A percentile compares a stretch with the other conserved stretches of the same genome.
phyloP scores from a whole-genome alignment of 768 basidiomycete species.

The Imleria badia region DNA sequence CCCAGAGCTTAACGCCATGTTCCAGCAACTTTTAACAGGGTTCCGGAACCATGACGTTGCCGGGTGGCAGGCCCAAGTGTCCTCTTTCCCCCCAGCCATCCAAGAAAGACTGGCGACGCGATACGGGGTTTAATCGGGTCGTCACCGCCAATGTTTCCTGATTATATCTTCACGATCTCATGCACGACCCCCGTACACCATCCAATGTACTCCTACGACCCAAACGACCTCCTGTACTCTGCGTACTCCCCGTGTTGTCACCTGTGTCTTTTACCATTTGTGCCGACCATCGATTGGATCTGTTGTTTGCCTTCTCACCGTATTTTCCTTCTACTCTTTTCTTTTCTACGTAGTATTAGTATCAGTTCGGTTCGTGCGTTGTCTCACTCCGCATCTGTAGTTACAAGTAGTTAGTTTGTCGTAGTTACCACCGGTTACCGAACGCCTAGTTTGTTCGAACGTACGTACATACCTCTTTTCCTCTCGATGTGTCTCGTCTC shows the following conservation, averaged over 20 bases:
- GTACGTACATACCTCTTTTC: slow-evolving; percentile 14
- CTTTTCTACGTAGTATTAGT: slow-evolving; percentile 22
- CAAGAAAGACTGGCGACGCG: slow-evolving; percentile 83
- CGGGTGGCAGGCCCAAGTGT: slow-evolving; percentile 83
- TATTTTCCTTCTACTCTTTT: background rate
- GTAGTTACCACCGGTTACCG: slow-evolving; percentile 31
- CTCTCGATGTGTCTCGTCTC: slow-evolving; percentile 6
- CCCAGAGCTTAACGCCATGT: slow-evolving; percentile 89
- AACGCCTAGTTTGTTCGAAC: slow-evolving; percentile 34
- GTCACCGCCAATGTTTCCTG: background rate
- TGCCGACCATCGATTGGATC: slow-evolving; percentile 27
- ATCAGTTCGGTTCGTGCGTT: slow-evolving; percentile 22
- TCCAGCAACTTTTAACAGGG: slow-evolving; percentile 82
- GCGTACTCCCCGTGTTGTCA: slow-evolving; percentile 20
- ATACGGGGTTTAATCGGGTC: slow-evolving; percentile 69
- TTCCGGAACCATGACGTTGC: slow-evolving; percentile 87
- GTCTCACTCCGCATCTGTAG: slow-evolving; percentile 28
- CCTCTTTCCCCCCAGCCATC: slow-evolving; percentile 83
- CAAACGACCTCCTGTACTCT: slow-evolving; percentile 5
- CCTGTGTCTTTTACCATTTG: slow-evolving; percentile 28
- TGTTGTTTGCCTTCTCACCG: slow-evolving; percentile 5
- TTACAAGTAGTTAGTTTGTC: slow-evolving; percentile 28
- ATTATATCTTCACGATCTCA: slow-evolving; percentile 17
- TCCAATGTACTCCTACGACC: slow-evolving; percentile 15
- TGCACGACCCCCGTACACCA: slow-evolving; percentile 4